Evolutionary conservation across 1,284 basidiomycete species (phyloP), one percentile per base, ranked within the genome.

Genomic region (Mycosarcoma maydis): DNA sequence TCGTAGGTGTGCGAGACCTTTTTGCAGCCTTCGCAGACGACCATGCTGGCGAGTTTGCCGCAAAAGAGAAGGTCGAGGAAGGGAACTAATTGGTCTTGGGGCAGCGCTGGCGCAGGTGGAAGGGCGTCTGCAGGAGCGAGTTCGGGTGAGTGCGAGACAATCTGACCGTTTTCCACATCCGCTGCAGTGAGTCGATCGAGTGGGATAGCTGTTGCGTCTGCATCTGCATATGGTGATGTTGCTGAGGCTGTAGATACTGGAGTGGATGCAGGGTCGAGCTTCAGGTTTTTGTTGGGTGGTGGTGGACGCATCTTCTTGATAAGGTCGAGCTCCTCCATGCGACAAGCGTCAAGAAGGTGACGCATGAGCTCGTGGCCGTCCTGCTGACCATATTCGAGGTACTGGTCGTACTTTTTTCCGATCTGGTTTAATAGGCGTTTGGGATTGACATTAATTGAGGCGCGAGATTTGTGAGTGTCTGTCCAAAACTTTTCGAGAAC

Each of bases 1-100:
- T 94, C 92, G 77, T 91, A 91, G 11, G 92, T 94, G 72, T 92
- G 89, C 4, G 92, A 94, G 48, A 94, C 86, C 49, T 85, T 84
- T 81, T 94, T 93, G 87, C 94, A 97, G 53, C 89, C 88, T 77
- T 94, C 92, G 82, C 94, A 97, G 4, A 97, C 90, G 43, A 97
- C 89, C 75, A 95, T 90, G 83, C 89, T 91, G 4, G 92, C 89
- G 37, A 96, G 86, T 68, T 88, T 87, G 6, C 94, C 94, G 47
- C 91, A 90, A 76, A 96, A 97, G 50, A 96, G 85, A 84, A 90
- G 90, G 81, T 95, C 92, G 9, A 91, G 87, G 69, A 94, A 90
- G 0, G 92, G 89, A 6, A 87, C 80, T 27, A 90, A 83, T 48
- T 85, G 83, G 32, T 88, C 85, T 19, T 86, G 84, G 24, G 40